Evolutionary conservation across 257 asterid genomes (phyloP).

Genomic region (Lantana camara): DNA sequence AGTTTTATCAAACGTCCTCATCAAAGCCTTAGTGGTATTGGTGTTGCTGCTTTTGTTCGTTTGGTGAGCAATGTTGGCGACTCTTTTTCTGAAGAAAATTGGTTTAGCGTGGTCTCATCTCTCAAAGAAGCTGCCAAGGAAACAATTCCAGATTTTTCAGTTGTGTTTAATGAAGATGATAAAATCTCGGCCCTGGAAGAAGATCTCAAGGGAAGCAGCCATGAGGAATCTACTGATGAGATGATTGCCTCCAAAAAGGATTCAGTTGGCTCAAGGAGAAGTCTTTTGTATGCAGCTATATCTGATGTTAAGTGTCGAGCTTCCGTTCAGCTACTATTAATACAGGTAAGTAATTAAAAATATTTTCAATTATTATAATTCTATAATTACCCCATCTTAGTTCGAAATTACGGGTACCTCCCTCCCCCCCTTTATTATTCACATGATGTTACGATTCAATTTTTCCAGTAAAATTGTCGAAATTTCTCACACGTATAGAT

Average conservation of each 20-base stretch:
- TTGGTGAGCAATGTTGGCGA: slow-evolving; percentile 95
- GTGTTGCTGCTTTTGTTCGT: slow-evolving; percentile 99
- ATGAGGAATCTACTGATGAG: slow-evolving; percentile 60
- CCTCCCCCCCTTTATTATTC: too few species aligned
- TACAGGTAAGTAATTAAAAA: slow-evolving; percentile 62
- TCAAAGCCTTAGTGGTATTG: slow-evolving; percentile 96
- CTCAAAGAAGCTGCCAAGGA: slow-evolving; percentile 79
- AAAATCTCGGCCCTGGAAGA: slow-evolving; percentile 46
- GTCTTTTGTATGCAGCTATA: slow-evolving; percentile 62
- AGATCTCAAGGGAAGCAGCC: slow-evolving; percentile 44
- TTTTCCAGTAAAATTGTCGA: too few species aligned
- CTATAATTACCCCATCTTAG: too few species aligned
- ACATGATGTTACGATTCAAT: too few species aligned
- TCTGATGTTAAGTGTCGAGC: slow-evolving; percentile 90
- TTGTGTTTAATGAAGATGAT: slow-evolving; percentile 62
- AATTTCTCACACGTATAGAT: too few species aligned
- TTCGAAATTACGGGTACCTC: too few species aligned
- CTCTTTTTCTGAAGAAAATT: slow-evolving; percentile 85
- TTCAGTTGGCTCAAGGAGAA: slow-evolving; percentile 60
- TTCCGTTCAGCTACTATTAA: slow-evolving; percentile 89
- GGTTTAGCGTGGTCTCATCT: slow-evolving; percentile 87
- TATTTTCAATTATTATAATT: neutral
- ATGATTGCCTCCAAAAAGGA: slow-evolving; percentile 51
- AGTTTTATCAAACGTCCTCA: slow-evolving; percentile 96
- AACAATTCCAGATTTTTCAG: slow-evolving; percentile 87